Percentiles rank a stretch among this genome's conserved stretches.
Evolutionary conservation across 1,284 basidiomycete species (phyloP).

Genomic region (Ceratobasidium sp.): DNA sequence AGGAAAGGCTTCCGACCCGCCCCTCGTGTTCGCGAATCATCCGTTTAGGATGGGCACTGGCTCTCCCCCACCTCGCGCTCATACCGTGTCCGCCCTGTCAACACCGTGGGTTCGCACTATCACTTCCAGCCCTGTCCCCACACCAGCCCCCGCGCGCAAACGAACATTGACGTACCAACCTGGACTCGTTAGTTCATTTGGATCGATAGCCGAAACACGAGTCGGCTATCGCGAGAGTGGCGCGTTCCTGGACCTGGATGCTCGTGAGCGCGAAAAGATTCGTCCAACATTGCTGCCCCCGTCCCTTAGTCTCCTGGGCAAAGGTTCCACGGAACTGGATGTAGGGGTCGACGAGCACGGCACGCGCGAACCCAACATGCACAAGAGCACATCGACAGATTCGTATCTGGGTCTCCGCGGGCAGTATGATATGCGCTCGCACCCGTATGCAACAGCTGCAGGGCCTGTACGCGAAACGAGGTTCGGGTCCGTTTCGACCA

Average conservation of each 20-base stretch:
- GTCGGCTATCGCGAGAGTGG: conserved; percentile 39
- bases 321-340: neutral
- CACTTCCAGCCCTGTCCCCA: conserved; percentile 17
- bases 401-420: conserved; percentile 17
- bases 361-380: neutral
- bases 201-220: conserved; percentile 23
- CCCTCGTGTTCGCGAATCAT: conserved; percentile 30
- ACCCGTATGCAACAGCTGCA: conserved; percentile 15
- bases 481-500: conserved; percentile 29
- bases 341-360: neutral
- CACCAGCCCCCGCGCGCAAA: conserved; percentile 24
- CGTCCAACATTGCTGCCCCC: conserved; percentile 36
- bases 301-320: conserved; percentile 35
- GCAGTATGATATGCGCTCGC: conserved; percentile 36
- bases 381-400: conserved; percentile 11
- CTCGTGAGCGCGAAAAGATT: conserved; percentile 38
- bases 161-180: conserved; percentile 39
- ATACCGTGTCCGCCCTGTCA: conserved; percentile 20
- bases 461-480: conserved; percentile 30
- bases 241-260: conserved; percentile 37
- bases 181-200: conserved; percentile 33
- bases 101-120: conserved; percentile 36
- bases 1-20: conserved; percentile 21
- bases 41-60: conserved; percentile 36
- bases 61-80: conserved; percentile 22